Percentiles rank a stretch among this genome's conserved stretches.
phyloP scores from a whole-genome alignment of 805 yeast species.

The Candida parachauliodes region DNA sequence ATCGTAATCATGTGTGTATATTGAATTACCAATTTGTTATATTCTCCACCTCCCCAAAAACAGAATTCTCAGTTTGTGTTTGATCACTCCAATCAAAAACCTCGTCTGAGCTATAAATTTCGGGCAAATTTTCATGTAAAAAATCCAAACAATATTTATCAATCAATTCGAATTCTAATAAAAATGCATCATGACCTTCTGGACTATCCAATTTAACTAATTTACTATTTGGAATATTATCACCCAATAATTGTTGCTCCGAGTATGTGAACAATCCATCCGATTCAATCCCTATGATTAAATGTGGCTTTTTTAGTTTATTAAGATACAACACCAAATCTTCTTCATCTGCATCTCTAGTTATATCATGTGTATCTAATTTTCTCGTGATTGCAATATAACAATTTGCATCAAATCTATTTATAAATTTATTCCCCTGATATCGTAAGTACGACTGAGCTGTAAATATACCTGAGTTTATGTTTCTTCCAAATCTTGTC shows the following conservation, averaged over 20 bases:
- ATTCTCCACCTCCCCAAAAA: slow-evolving; percentile 90
- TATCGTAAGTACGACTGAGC: slow-evolving; percentile 94
- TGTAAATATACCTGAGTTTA: slow-evolving; percentile 51
- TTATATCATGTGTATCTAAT: slow-evolving; percentile 90
- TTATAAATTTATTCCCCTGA: slow-evolving; percentile 88
- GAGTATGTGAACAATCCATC: slow-evolving; percentile 91
- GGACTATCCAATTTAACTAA: slow-evolving; percentile 79
- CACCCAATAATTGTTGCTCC: slow-evolving; percentile 84
- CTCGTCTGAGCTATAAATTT: slow-evolving; percentile 48
- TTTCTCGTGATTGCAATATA: slow-evolving; percentile 92
- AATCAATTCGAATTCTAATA: slow-evolving; percentile 82
- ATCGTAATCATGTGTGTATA: not conserved
- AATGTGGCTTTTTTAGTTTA: slow-evolving; percentile 66
- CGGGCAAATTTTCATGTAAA: slow-evolving; percentile 53
- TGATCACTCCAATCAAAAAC: slow-evolving; percentile 41
- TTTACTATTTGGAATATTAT: slow-evolving; percentile 62
- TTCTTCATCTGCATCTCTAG: slow-evolving; percentile 50
- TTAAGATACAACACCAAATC: slow-evolving; percentile 52
- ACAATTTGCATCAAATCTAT: slow-evolving; percentile 93
- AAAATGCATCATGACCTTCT: slow-evolving; percentile 97
- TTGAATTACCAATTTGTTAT: slow-evolving; percentile 84
- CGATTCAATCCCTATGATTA: slow-evolving; percentile 83
- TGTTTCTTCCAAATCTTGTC: slow-evolving; percentile 80
- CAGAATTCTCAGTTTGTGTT: slow-evolving; percentile 47
- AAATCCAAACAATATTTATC: slow-evolving; percentile 67